Evolutionary conservation across 176 grass and related monocot species (phyloP).

Genomic region (Lolium rigidum): DNA sequence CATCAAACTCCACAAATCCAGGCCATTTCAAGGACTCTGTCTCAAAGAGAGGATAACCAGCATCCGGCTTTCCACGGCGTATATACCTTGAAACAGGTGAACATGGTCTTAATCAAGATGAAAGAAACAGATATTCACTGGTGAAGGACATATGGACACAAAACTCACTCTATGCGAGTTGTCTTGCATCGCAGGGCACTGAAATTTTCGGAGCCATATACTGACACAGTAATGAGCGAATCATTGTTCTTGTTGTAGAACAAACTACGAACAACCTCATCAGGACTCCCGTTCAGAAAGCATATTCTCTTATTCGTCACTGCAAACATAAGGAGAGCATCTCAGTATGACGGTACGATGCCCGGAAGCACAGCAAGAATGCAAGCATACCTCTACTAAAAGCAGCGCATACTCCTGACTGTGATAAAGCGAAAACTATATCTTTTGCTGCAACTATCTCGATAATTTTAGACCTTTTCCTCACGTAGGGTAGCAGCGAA

Average conservation of each 20-base stretch:
- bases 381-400: conserved; percentile 82
- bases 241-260: conserved; percentile 98
- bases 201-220: conserved; percentile 87
- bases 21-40: conserved; percentile 97
- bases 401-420: conserved; percentile 88
- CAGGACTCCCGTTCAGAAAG: conserved; percentile 84
- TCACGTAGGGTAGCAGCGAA: conserved; percentile 69
- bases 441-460: conserved; percentile 88
- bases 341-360: conserved; percentile 28
- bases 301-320: conserved; percentile 85
- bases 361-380: conserved; percentile 25
- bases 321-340: conserved; percentile 54
- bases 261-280: conserved; percentile 95
- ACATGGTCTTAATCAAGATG: neutral
- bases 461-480: conserved; percentile 96
- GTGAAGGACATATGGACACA: neutral
- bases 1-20: conserved; percentile 98
- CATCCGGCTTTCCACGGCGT: conserved; percentile 73
- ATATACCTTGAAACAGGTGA: conserved; percentile 77
- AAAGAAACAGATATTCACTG: neutral
- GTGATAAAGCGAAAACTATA: conserved; percentile 86
- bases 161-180: conserved; percentile 81
- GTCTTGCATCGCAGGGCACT: conserved; percentile 84
- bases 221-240: conserved; percentile 89
- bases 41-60: conserved; percentile 95